Base-by-base conservation (phyloP, 345 rosid genomes). In the Aquilaria sinensis region DNA sequence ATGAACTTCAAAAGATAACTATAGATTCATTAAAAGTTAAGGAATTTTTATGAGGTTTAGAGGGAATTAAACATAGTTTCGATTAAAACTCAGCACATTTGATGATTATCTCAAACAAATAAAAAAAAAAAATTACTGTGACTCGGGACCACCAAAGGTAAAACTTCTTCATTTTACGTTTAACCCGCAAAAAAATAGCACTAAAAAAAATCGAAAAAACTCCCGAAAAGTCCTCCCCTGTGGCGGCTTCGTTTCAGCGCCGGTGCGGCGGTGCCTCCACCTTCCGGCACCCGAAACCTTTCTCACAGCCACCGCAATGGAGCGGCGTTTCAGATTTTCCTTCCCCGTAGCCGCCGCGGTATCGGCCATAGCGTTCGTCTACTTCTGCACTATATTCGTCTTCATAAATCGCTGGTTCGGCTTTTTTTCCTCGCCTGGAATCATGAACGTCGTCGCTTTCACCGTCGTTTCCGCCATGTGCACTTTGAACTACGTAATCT, bases 381-480 rank as follows among this genome's bases (percentile, higher is more conserved):
- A 89, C 75, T 78, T 77, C 62, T 67, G 85, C 30, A 87, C 96
- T 61, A 77, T 89, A 70, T 89, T 89, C 75, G 67, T 87, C 67
- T 92, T 81, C 78, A 74, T 92, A 12, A 96, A 92, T 70, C 86
- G 86, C 47, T 89, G 96, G 96, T 85, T 92, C 65, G 92, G 96
- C 59, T 88, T 89, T 54, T 73, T 72, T 63, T 75, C 98, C 31
- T 92, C 96, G 30, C 89, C 89, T 2, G 98, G 96, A 9, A 70
- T 92, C 63, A 81, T 84, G 62, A 87, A 92, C 78, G 85, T 92
- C 66, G 55, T 72, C 63, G 85, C 47, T 23, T 89, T 89, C 82
- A 89, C 96, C 45, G 86, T 61, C 55, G 69, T 85, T 43, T 87
- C 98, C 67, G 23, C 84, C 66, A 76, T 85, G 83, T 92, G 88